Percentiles rank a stretch among this genome's conserved stretches.
Conservation (phyloP, 768 basidiomycete genomes). For the Lentinula lateritia region DNA sequence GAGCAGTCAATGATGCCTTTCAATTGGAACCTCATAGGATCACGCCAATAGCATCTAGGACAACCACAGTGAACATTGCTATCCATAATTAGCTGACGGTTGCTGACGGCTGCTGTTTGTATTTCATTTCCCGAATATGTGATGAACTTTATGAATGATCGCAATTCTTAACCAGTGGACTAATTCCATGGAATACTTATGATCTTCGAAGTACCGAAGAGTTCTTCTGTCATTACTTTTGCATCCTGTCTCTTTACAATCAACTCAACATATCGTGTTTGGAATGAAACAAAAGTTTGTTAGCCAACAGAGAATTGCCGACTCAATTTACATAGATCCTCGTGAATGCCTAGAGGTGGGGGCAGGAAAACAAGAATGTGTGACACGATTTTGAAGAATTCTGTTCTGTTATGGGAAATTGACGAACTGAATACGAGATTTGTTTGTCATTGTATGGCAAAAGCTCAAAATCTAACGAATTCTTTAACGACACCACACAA, state of each 20-base stretch:
- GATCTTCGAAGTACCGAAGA: not conserved
- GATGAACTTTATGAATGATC: not conserved
- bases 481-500: not conserved
- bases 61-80: not conserved
- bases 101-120: not conserved
- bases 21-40: not conserved
- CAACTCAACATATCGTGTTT: not conserved
- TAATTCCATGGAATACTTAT: not conserved
- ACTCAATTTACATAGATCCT: no score
- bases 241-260: not conserved
- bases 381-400: no score
- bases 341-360: no score
- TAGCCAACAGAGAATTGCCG: no score
- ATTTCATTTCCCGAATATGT: not conserved
- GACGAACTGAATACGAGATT: not conserved
- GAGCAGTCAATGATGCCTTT: not conserved
- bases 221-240: not conserved
- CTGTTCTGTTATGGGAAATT: no score
- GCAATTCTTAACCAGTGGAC: not conserved
- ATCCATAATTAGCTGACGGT: not conserved
- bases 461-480: not conserved
- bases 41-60: not conserved
- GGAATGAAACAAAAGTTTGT: no score
- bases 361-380: no score
- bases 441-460: not conserved